These are phyloP conservation scores for Hippophae gyantsensis DNA, from an alignment of 306 rosid species.

Conservation along the genomic window DNA sequence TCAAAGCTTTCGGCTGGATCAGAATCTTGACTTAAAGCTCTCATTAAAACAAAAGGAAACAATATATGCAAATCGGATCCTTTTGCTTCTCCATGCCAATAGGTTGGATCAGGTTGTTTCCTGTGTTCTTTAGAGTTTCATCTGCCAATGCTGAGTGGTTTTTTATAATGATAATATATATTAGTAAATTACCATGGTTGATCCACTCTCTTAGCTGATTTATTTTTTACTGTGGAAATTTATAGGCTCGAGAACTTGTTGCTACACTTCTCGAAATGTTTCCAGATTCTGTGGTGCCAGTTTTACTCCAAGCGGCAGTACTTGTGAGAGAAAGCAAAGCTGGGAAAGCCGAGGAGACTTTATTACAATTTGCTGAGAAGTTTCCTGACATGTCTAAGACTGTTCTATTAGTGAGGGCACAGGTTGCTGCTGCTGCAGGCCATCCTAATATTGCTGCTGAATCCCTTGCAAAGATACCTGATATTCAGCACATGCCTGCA, in stretches of 20 bases:
- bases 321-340: conserved; percentile 92
- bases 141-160: conserved; percentile 1
- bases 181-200: not conserved
- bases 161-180: not conserved
- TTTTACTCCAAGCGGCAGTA: conserved; percentile 75
- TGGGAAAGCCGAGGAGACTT: conserved; percentile 81
- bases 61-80: conserved; percentile 72
- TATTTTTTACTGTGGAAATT: conserved; percentile 5
- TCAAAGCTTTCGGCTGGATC: conserved; percentile 58
- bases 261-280: conserved; percentile 66
- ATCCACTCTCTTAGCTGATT: conserved; percentile 20
- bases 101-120: conserved; percentile 73
- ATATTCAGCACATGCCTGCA: conserved; percentile 89
- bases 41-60: conserved; percentile 59
- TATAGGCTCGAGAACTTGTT: conserved; percentile 85
- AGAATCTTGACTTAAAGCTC: conserved; percentile 69
- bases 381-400: conserved; percentile 70
- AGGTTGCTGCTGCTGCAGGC: conserved; percentile 89
- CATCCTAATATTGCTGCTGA: conserved; percentile 86
- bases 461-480: conserved; percentile 67
- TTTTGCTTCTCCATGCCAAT: conserved; percentile 87
- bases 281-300: conserved; percentile 59
- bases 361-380: conserved; percentile 61
- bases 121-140: conserved; percentile 1
- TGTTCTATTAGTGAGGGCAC: conserved; percentile 72